Base-by-base conservation (phyloP, 495 filamentous ascomycete genomes). In the Lineolata rhizophorae region DNA sequence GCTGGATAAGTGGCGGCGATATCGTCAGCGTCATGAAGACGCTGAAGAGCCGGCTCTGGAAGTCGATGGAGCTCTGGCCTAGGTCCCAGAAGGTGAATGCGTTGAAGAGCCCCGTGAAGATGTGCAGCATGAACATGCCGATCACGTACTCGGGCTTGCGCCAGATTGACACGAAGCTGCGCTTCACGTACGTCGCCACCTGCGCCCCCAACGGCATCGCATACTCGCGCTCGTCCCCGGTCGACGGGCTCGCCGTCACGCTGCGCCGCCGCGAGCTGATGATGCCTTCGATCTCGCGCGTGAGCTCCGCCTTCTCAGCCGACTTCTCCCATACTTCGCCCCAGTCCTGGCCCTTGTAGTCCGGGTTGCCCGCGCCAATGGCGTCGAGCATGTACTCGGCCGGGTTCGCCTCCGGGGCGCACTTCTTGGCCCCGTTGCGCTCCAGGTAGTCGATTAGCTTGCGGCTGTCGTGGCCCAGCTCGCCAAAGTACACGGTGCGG, bases 21-120 rank as follows among this genome's bases (percentile, higher is more conserved):
- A 73, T 69, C 13, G 72, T 76, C 10, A 75, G 56, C 8, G 66
- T 64, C 67, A 80, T 70, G 49, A 82, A 82, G 32, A 77, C 55
- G 19, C 70, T 67, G 47, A 80, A 81, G 0, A 80, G 52, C 15
- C 64, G 54, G 5, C 62, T 65, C 40, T 72, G 65, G 61, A 71
- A 67, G 46, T 70, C 72, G 20, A 67, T 61, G 18, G 57, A 55
- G 9, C 59, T 62, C 30, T 62, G 49, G 2, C 64, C 60, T 2
- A 72, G 41, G 33, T 74, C 50, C 51, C 64, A 72, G 50, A 77
- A 76, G 1, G 70, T 71, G 42, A 71, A 63, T n/a, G 60, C 59
- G 36, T 64, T 67, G 44, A 68, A 64, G 25, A 79, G 60, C 8
- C 67, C 70, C 1, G 67, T 72, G 33, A 68, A 58, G 4, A 74